phyloP scores from a whole-genome alignment of 108 stramenopile species.

The Discostella stelligeroides region DNA sequence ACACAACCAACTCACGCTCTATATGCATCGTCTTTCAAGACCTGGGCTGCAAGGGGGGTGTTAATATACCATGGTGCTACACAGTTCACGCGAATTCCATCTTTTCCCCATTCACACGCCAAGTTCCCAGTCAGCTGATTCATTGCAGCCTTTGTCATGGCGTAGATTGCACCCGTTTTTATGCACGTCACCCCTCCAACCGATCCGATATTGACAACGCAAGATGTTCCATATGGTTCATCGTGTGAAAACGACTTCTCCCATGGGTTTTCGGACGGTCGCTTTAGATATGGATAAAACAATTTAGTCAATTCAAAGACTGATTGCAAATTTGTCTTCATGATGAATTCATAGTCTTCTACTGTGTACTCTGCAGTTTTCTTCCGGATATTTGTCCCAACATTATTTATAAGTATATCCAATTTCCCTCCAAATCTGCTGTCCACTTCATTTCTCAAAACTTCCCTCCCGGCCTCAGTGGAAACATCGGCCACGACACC shows the following conservation, averaged over 20 bases:
- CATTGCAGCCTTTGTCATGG: slow-evolving; percentile 95
- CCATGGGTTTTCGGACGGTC: slow-evolving; percentile 21
- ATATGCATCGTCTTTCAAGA: slow-evolving; percentile 77
- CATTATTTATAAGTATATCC: slow-evolving; percentile 96
- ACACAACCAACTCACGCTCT: slow-evolving; percentile 45
- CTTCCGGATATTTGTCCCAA: slow-evolving; percentile 94
- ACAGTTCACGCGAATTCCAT: slow-evolving; percentile 91
- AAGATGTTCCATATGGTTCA: slow-evolving; percentile 46
- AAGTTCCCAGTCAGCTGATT: slow-evolving; percentile 91
- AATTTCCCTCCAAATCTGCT: slow-evolving; percentile 52
- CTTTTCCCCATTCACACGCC: slow-evolving; percentile 88
- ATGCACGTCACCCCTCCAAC: slow-evolving; percentile 92
- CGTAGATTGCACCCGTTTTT: slow-evolving; percentile 84
- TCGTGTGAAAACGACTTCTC: slow-evolving; percentile 14
- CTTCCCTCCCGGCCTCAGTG: slow-evolving; percentile 60
- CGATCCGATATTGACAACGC: slow-evolving; percentile 93
- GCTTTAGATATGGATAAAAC: slow-evolving; percentile 70
- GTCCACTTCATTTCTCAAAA: slow-evolving; percentile 52
- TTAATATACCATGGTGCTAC: slow-evolving; percentile 90
- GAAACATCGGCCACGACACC: slow-evolving; percentile 79
- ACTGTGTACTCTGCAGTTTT: slow-evolving; percentile 82
- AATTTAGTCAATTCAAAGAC: slow-evolving; percentile 75
- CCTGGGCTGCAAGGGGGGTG: slow-evolving; percentile 86
- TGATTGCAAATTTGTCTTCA: slow-evolving; percentile 86
- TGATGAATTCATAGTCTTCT: slow-evolving; percentile 82